phyloP scores from a whole-genome alignment of 73 alveolate species.

The Paramecium bursaria region DNA sequence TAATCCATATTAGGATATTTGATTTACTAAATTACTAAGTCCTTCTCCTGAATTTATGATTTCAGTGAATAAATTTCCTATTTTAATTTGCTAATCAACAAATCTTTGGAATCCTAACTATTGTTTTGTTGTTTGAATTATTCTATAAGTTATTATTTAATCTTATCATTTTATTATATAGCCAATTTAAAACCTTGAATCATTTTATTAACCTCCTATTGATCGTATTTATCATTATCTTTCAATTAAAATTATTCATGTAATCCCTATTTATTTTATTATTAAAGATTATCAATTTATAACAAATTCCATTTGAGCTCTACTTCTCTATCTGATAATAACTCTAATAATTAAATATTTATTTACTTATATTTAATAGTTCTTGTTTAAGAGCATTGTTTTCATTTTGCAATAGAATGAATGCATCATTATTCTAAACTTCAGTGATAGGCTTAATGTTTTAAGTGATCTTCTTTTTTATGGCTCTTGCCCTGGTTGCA shows the following conservation, averaged over 20 bases:
- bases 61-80: too few relatives aligned
- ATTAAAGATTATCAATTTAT: conserved; percentile 37
- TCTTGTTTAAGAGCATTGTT: conserved; percentile 8
- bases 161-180: too few relatives aligned
- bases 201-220: too few relatives aligned
- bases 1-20: conserved; percentile 9
- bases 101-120: too few relatives aligned
- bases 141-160: too few relatives aligned
- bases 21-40: not conserved
- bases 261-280: conserved; percentile 7
- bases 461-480: conserved; percentile 88
- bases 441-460: conserved; percentile 86
- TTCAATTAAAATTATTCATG: not conserved
- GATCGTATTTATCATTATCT: too few relatives aligned
- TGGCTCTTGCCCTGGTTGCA: conserved; percentile 95
- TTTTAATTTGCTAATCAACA: too few relatives aligned
- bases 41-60: not conserved
- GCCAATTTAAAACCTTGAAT: too few relatives aligned
- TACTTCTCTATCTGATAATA: conserved; percentile 21
- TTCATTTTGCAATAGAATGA: not conserved
- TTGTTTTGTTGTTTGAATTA: too few relatives aligned
- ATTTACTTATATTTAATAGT: not conserved
- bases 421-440: conserved; percentile 45
- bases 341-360: not conserved
- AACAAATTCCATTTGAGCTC: conserved; percentile 20